Evolutionary conservation across 495 filamentous ascomycete species (phyloP), one percentile per base, ranked within the genome.

Genomic region (Penicillium egyptiacum): DNA sequence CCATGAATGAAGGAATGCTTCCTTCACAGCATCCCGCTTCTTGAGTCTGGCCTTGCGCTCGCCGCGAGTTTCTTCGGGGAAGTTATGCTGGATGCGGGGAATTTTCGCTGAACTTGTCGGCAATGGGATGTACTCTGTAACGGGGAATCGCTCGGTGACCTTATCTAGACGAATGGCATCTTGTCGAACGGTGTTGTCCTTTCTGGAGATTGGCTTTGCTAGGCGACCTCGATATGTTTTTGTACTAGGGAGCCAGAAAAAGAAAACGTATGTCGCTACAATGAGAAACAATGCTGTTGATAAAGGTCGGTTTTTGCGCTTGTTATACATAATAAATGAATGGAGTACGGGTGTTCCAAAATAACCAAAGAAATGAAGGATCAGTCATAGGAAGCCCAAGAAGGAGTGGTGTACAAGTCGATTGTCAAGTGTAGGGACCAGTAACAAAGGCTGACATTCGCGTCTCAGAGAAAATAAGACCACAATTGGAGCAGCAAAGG

Each of bases 1-100:
- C 90, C 91, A 96, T 11, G 85, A 80, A 59, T 86, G 84, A 28
- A 78, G 51, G 60, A 96, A 94, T 0, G 83, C 81, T 39, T 83
- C 67, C 61, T 82, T 87, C 2, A 96, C 86, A n/a, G 78, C 83
- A 1, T 72, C 70, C 57, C 78, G 70, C 52, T 80, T 75, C 58
- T 75, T 64, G 59, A 75, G 52, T 62, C 85, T 55, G 53, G 58
- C 59, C 55, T 69, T 59, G 58, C 72, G 68, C 37, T 65, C 64
- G 45, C 57, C 44, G 53, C 57, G 62, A 9, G 68, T 69, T 61
- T 86, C 83, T 9, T 59, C 45, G 1, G 68, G 72, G 49, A 86
- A 86, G 10, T 75, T 66, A 70, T 77, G 64, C 57, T 86, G 83
- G 48, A 86, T 75, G 30, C 67, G 66, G 9, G 82, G 79, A 20